phyloP scores from a whole-genome alignment of 192 early-diverging fungal genomes.

The Rhizophlyctis rosea region DNA sequence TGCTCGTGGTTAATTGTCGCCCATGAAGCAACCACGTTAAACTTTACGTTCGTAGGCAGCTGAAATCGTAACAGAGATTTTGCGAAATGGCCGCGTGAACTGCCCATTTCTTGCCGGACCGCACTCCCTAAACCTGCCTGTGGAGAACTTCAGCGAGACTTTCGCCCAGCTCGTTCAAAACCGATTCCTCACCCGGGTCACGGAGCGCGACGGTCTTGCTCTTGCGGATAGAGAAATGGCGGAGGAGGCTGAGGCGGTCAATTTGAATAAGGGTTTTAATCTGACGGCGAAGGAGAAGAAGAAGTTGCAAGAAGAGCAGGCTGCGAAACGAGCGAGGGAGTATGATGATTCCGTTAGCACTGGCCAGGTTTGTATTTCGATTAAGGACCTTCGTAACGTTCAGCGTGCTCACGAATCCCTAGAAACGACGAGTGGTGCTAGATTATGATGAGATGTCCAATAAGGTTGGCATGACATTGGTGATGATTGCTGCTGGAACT shows the following conservation, averaged over 20 bases:
- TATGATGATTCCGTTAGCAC: conserved; percentile 30
- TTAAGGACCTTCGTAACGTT: conserved; percentile 8
- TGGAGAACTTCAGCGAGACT: conserved; percentile 17
- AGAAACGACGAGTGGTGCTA: conserved; percentile 38
- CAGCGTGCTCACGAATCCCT: too few species aligned
- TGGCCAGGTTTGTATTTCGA: too few species aligned
- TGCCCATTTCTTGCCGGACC: conserved; percentile 1
- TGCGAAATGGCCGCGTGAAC: conserved; percentile 33
- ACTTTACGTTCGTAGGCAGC: too few species aligned
- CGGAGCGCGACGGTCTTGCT: conserved; percentile 24
- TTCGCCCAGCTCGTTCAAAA: conserved; percentile 23
- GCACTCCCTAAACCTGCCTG: not conserved
- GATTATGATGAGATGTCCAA: conserved; percentile 29
- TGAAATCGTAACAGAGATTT: conserved; percentile 15
- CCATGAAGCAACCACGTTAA: not conserved
- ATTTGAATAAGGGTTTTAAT: conserved; percentile 30
- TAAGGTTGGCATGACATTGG: too few species aligned
- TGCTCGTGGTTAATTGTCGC: not conserved
- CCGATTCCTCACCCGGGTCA: conserved; percentile 23
- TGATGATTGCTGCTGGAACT: too few species aligned
- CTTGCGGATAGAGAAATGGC: conserved; percentile 25
- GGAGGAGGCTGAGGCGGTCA: conserved; percentile 32
- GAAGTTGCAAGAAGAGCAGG: conserved; percentile 31
- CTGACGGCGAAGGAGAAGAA: conserved; percentile 41
- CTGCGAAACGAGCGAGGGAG: conserved; percentile 13